Conservation (phyloP, 179 eudicot genomes). For the Beta lomatogona region DNA sequence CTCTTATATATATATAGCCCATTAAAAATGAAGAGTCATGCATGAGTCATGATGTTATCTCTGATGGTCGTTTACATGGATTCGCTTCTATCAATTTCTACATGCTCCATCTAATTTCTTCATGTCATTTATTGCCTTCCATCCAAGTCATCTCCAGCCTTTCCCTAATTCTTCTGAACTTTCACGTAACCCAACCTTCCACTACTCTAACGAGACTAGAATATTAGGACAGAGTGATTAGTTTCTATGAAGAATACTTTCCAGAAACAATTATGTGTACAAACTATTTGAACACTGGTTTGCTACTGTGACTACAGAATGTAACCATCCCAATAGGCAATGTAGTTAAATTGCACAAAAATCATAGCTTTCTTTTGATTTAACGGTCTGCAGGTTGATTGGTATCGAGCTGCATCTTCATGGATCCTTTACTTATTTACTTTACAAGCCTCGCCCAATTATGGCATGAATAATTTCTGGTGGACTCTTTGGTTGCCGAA, state of each 20-base stretch:
- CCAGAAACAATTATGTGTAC: not conserved
- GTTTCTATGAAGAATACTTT: not conserved
- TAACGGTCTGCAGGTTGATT: not conserved
- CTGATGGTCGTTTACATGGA: too few species aligned
- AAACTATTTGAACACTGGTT: not conserved
- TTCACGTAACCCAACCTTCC: not conserved
- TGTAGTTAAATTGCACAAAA: not conserved
- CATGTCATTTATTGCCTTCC: too few species aligned
- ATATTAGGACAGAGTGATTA: not conserved
- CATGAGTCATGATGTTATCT: too few species aligned
- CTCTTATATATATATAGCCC: too few species aligned
- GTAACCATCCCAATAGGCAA: not conserved
- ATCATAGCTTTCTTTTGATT: not conserved
- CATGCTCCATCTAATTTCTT: too few species aligned
- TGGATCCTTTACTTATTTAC: slow-evolving; percentile 1
- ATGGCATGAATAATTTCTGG: slow-evolving; percentile 8
- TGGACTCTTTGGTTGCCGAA: slow-evolving; percentile 42
- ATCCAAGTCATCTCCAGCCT: too few species aligned
- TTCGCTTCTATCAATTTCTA: too few species aligned
- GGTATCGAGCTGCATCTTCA: not conserved
- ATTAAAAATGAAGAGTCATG: too few species aligned
- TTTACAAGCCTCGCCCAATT: not conserved
- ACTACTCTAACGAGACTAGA: not conserved
- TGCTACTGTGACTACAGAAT: slow-evolving; percentile 1
- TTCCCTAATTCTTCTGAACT: not conserved